phyloP scores from a whole-genome alignment of 2,329 filamentous ascomycete genomes.

The Neoascochyta sp. region DNA sequence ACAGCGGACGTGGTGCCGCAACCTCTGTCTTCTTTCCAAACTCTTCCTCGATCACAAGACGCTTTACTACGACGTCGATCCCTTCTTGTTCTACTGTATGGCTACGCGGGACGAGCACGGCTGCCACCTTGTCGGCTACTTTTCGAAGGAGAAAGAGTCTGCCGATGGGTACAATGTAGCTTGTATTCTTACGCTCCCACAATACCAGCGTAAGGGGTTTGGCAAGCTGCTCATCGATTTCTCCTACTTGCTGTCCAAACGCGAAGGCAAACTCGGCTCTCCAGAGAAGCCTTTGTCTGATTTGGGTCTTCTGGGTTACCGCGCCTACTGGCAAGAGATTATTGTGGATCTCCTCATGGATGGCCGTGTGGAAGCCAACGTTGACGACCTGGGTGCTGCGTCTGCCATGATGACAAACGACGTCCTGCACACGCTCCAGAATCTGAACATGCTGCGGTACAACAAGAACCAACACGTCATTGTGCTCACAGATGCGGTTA shows the following conservation, averaged over 20 bases:
- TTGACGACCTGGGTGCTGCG: slow-evolving; percentile 74
- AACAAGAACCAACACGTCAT: slow-evolving; percentile 97
- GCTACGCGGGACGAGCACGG: slow-evolving; percentile 82
- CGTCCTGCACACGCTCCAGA: slow-evolving; percentile 90
- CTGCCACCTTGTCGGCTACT: slow-evolving; percentile 97
- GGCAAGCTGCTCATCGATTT: slow-evolving; percentile 93
- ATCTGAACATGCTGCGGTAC: slow-evolving; percentile 91
- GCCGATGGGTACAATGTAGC: slow-evolving; percentile 97
- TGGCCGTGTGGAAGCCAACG: slow-evolving; percentile 67
- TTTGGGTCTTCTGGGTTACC: slow-evolving; percentile 86
- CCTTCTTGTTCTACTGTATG: slow-evolving; percentile 99
- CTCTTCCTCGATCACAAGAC: slow-evolving; percentile 98
- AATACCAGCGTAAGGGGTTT: slow-evolving; percentile 93
- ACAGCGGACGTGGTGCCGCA: slow-evolving; percentile 94
- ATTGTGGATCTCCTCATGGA: slow-evolving; percentile 81
- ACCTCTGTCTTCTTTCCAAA: slow-evolving; percentile 89
- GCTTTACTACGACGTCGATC: slow-evolving; percentile 98
- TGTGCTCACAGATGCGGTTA: slow-evolving; percentile 78
- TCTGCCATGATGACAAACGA: slow-evolving; percentile 97
- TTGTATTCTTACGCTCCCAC: slow-evolving; percentile 93
- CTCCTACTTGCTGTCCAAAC: slow-evolving; percentile 93
- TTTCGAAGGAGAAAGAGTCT: slow-evolving; percentile 97
- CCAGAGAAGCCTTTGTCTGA: slow-evolving; percentile 96
- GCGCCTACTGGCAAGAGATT: slow-evolving; percentile 96
- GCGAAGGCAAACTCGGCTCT: slow-evolving; percentile 90